Evolutionary conservation across 768 basidiomycete species (phyloP).

Genomic region (Boletellus emodensis): DNA sequence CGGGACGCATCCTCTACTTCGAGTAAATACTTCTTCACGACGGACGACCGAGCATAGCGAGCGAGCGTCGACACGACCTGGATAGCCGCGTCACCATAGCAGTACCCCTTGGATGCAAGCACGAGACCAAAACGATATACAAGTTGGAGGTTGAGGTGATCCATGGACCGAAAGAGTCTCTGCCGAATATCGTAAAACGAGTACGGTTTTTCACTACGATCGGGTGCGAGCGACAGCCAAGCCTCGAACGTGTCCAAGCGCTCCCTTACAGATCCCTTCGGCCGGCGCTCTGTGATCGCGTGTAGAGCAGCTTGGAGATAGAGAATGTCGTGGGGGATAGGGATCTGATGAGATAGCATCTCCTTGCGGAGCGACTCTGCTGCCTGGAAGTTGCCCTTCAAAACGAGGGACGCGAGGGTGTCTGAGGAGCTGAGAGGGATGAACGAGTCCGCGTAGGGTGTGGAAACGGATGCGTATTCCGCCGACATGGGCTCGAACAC

Average conservation of each 20-base stretch:
- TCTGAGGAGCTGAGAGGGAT: conserved; percentile 24
- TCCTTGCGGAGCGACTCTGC: conserved; percentile 39
- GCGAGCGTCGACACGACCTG: conserved; percentile 39
- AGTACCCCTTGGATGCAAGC: conserved; percentile 47
- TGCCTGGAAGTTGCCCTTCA: conserved; percentile 14
- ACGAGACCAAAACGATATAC: conserved; percentile 41
- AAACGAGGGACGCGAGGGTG: conserved; percentile 23
- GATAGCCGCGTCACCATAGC: conserved; percentile 9
- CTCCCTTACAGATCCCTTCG: conserved; percentile 15
- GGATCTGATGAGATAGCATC: conserved; percentile 34
- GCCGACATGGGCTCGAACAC: conserved; percentile 36
- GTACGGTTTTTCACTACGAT: conserved; percentile 16
- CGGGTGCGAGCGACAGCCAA: conserved; percentile 46
- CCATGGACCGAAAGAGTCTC: conserved; percentile 29
- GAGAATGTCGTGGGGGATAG: conserved; percentile 33
- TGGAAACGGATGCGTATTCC: conserved; percentile 29
- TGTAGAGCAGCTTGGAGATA: conserved; percentile 39
- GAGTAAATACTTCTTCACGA: conserved; percentile 38
- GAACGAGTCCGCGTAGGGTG: conserved; percentile 4
- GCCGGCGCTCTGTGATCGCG: conserved; percentile 22
- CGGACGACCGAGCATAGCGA: conserved; percentile 37
- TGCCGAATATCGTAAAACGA: conserved; percentile 30
- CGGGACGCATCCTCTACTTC: conserved; percentile 21
- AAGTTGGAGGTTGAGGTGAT: conserved; percentile 32
- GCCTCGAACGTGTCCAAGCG: conserved; percentile 27